These are phyloP conservation scores for Taxillus chinensis DNA, from an alignment of 164 flowering plant genomes.

Conservation along the genomic window DNA sequence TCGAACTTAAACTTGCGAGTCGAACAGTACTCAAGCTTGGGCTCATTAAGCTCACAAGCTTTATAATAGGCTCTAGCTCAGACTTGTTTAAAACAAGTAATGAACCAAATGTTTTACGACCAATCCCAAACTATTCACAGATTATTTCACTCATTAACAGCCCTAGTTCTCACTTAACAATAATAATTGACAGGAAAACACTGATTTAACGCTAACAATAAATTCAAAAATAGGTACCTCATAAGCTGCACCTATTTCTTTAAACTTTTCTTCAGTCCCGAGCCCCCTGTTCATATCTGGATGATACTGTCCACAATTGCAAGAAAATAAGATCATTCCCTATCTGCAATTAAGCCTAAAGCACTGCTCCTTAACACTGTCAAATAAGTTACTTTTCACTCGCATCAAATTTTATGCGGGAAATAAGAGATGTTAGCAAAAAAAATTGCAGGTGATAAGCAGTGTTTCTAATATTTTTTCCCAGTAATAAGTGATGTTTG, in stretches of 20 bases:
- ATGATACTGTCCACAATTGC: conserved; percentile 54
- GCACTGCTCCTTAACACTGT: neutral
- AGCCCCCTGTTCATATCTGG: conserved; percentile 86
- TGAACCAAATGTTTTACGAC: too few species aligned
- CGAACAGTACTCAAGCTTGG: too few species aligned
- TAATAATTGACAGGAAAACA: too few species aligned
- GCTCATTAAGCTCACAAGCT: too few species aligned
- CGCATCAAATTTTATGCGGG: too few species aligned
- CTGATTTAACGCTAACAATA: neutral
- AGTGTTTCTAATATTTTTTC: neutral
- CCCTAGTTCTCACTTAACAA: too few species aligned
- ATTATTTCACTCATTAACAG: too few species aligned
- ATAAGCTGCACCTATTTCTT: conserved; percentile 95
- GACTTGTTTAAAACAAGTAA: too few species aligned
- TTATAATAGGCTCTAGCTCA: too few species aligned
- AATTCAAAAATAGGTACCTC: conserved; percentile 45
- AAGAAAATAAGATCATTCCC: neutral
- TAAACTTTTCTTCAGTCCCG: conserved; percentile 90
- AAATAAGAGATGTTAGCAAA: neutral
- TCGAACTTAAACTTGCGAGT: too few species aligned
- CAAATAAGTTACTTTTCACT: neutral
- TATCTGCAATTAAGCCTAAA: neutral
- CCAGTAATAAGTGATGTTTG: neutral
- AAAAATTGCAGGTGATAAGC: neutral
- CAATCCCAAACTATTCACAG: too few species aligned